These are phyloP conservation scores for Colletotrichum liriopes DNA, from an alignment of 2,329 filamentous ascomycete species.

Conservation along the genomic window DNA sequence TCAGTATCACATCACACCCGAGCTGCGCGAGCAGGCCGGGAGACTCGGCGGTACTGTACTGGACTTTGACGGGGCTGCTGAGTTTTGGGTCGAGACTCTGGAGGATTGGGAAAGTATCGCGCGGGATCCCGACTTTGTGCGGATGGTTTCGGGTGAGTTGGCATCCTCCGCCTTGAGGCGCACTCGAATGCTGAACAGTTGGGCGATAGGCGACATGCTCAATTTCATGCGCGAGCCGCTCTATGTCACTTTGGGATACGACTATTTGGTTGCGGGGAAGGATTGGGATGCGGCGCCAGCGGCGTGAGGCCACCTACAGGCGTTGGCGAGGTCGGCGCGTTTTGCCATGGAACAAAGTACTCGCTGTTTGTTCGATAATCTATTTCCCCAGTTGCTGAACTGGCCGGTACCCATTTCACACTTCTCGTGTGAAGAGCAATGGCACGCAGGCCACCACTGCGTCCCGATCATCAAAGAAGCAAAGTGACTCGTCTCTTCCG, in stretches of 20 bases:
- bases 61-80: conserved; percentile 42
- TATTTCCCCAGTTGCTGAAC: background rate
- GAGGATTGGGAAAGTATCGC: conserved; percentile 37
- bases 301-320: background rate
- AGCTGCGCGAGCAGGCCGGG: conserved; percentile 23
- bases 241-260: conserved; percentile 40
- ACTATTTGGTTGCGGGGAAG: conserved; percentile 33
- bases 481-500: background rate
- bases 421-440: background rate
- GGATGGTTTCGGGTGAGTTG: conserved; percentile 22
- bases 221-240: conserved; percentile 35
- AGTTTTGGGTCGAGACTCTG: conserved; percentile 39
- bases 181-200: background rate
- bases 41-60: conserved; percentile 32
- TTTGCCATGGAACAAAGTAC: background rate
- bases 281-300: background rate
- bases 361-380: background rate
- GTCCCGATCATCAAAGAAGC: background rate
- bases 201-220: conserved; percentile 19
- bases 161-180: too few relatives aligned
- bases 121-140: conserved; percentile 22
- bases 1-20: conserved; percentile 40
- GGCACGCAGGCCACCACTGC: background rate
- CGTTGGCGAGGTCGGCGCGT: too few relatives aligned
- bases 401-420: background rate